phyloP scores from a whole-genome alignment of 2,329 filamentous ascomycete species.

The Epicoccum sorghinum region DNA sequence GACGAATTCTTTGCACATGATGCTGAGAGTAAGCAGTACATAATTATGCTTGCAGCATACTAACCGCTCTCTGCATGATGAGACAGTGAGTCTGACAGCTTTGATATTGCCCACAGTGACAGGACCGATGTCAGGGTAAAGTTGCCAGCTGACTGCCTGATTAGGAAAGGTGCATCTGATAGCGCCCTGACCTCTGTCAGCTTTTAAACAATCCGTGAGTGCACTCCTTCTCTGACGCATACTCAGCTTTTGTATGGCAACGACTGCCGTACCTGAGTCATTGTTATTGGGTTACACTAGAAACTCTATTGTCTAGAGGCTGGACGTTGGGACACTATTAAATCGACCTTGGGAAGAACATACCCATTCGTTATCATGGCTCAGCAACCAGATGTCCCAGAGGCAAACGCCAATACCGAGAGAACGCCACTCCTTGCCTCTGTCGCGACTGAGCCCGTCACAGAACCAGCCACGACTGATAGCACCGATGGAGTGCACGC shows the following conservation, averaged over 20 bases:
- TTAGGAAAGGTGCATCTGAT: neutral
- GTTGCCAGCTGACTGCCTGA: neutral
- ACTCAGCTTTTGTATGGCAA: neutral
- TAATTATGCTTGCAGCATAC: too few relatives aligned
- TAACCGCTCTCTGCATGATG: too few relatives aligned
- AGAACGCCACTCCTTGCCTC: slow-evolving; percentile 37
- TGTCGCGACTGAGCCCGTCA: slow-evolving; percentile 22
- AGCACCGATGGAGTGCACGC: slow-evolving; percentile 12
- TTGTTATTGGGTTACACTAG: too few relatives aligned
- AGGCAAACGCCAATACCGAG: slow-evolving; percentile 27
- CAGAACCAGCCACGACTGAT: slow-evolving; percentile 17
- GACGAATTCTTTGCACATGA: neutral
- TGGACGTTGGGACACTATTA: too few relatives aligned
- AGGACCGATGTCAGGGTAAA: too few relatives aligned
- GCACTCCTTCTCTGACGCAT: neutral
- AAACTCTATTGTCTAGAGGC: too few relatives aligned
- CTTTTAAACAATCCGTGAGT: too few relatives aligned
- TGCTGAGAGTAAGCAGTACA: too few relatives aligned
- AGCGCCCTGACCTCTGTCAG: neutral
- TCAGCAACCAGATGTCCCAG: neutral
- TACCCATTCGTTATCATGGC: neutral
- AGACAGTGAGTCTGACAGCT: too few relatives aligned
- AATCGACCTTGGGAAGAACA: neutral
- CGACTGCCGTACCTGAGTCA: too few relatives aligned
- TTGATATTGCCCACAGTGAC: neutral